A percentile compares a stretch with the other conserved stretches of the same genome.
Conservation (phyloP, 768 basidiomycete species). For the Calocybe cyanea region DNA sequence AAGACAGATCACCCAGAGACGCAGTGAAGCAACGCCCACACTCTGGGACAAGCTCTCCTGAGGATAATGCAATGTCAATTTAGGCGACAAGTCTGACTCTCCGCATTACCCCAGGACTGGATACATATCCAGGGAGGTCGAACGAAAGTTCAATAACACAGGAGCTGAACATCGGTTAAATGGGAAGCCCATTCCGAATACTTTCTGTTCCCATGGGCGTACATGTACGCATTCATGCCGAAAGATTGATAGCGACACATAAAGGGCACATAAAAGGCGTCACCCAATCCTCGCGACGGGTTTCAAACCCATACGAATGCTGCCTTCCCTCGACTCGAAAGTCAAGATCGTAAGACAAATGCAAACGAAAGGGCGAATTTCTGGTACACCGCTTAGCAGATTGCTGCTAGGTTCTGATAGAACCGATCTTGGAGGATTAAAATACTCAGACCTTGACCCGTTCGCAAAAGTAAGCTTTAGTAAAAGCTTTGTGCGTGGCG, state of each 20-base stretch:
- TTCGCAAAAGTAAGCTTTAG: conserved; percentile 47
- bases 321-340: conserved; percentile 31
- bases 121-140: no score
- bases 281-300: conserved; percentile 55
- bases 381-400: conserved; percentile 57
- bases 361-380: conserved; percentile 50
- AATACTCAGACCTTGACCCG: conserved; percentile 85
- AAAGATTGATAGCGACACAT: conserved; percentile 10
- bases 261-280: conserved; percentile 8
- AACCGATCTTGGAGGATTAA: conserved; percentile 57
- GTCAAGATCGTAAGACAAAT: conserved; percentile 41
- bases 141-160: no score
- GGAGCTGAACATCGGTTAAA: no score
- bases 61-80: no score
- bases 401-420: conserved; percentile 61
- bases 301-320: conserved; percentile 43
- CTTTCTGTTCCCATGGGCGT: conserved; percentile 8
- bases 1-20: no score
- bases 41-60: no score
- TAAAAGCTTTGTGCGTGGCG: no score
- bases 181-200: no score
- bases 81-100: no score
- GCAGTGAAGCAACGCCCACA: no score
- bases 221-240: conserved; percentile 14
- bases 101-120: no score